Conservation (phyloP, 2,329 filamentous ascomycete species). For the Xylariaceae sp. region DNA sequence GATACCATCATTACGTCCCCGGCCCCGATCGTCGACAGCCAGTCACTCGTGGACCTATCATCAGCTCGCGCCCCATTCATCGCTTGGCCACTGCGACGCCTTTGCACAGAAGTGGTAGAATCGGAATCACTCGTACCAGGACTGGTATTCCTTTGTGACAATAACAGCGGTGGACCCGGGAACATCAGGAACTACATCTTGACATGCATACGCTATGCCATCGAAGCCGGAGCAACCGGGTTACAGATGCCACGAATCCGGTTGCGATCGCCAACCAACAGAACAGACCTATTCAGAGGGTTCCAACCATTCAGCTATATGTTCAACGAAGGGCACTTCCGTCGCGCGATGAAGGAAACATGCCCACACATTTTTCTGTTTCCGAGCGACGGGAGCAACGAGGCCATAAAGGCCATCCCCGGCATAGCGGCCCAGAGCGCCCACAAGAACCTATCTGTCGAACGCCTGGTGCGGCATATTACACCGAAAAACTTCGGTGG, state of each 20-base stretch:
- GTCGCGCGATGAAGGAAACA: slow-evolving; percentile 29
- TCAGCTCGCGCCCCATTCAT: slow-evolving; percentile 37
- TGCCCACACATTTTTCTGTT: slow-evolving; percentile 38
- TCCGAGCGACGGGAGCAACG: slow-evolving; percentile 24
- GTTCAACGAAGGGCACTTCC: slow-evolving; percentile 42
- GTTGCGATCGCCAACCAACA: slow-evolving; percentile 34
- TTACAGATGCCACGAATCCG: slow-evolving; percentile 41
- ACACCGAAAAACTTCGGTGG: slow-evolving; percentile 36
- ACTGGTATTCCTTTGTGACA: slow-evolving; percentile 43
- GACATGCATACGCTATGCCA: slow-evolving; percentile 45
- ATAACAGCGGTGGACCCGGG: slow-evolving; percentile 46
- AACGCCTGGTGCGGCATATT: slow-evolving; percentile 33
- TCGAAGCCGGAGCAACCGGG: slow-evolving; percentile 41
- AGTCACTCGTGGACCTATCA: slow-evolving; percentile 32
- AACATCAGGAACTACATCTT: slow-evolving; percentile 48
- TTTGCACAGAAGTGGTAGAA: slow-evolving; percentile 36
- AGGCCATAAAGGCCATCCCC: slow-evolving; percentile 34
- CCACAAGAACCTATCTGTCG: slow-evolving; percentile 16
- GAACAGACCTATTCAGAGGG: slow-evolving; percentile 35
- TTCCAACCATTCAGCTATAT: slow-evolving; percentile 39
- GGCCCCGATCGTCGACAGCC: neutral
- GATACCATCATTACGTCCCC: neutral
- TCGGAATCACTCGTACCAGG: slow-evolving; percentile 33
- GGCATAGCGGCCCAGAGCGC: slow-evolving; percentile 29
- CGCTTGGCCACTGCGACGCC: slow-evolving; percentile 39